Percentiles rank a stretch among this genome's conserved stretches.
These are phyloP conservation scores for Rhododendron griersonianum DNA, from an alignment of 148 eudicot genomes.

Conservation along the genomic window DNA sequence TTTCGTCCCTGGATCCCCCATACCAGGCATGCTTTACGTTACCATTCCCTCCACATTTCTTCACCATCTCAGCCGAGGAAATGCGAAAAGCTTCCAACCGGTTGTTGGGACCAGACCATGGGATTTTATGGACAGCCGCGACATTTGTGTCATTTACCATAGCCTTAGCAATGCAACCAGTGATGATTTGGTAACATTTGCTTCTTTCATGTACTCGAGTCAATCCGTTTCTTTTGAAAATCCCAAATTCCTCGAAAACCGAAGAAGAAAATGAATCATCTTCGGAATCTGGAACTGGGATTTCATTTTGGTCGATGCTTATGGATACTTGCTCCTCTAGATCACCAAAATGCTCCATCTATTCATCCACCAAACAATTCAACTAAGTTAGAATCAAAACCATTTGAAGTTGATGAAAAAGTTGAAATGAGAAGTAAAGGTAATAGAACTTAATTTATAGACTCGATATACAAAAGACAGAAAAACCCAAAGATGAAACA, in stretches of 20 bases:
- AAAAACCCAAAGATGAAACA: background rate
- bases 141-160: background rate
- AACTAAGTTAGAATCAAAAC: background rate
- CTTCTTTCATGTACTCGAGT: background rate
- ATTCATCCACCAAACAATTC: background rate
- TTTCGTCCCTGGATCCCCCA: background rate
- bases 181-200: background rate
- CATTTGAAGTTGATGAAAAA: background rate
- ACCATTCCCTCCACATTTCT: background rate
- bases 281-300: background rate
- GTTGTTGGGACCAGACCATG: background rate
- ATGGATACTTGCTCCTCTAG: background rate
- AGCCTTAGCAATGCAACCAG: background rate
- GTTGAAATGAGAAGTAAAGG: no score
- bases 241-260: background rate
- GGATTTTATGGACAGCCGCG: background rate
- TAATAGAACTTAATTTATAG: no score
- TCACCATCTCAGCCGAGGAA: background rate
- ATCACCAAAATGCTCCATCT: background rate
- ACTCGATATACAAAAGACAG: no score
- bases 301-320: background rate
- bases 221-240: background rate
- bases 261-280: background rate
- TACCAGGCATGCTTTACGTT: background rate
- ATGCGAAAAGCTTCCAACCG: background rate